A percentile compares a stretch with the other conserved stretches of the same genome.
Conservation (phyloP, 208 protist species). For the Trypanosoma grayi region DNA sequence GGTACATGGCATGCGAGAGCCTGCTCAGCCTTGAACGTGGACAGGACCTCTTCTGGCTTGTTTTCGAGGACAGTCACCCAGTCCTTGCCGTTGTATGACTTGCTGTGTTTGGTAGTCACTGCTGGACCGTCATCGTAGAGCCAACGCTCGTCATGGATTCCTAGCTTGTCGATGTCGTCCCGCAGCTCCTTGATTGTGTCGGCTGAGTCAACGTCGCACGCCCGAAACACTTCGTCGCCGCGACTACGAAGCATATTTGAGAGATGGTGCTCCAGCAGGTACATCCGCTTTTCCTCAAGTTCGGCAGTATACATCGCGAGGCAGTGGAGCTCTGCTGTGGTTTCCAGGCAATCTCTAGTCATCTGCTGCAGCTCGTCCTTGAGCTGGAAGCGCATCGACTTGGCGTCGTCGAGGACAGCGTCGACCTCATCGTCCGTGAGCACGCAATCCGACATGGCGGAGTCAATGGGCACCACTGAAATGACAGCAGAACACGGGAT, state of each 20-base stretch:
- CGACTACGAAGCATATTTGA: constrained; percentile 22
- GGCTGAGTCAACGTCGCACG: background rate
- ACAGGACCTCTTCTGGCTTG: constrained; percentile 36
- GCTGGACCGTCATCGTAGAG: constrained; percentile 22
- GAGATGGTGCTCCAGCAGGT: constrained; percentile 46
- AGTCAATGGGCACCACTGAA: constrained; percentile 43
- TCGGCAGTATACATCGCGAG: constrained; percentile 50
- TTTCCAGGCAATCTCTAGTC: constrained; percentile 20
- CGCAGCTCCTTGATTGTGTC: constrained; percentile 28
- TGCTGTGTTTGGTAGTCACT: constrained; percentile 32
- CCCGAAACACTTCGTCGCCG: background rate
- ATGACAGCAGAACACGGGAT: constrained; percentile 58
- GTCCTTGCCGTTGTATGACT: constrained; percentile 29
- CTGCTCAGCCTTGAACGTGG: constrained; percentile 37
- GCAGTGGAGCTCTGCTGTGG: constrained; percentile 38
- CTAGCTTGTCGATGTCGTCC: constrained; percentile 31
- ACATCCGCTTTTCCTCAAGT: constrained; percentile 50
- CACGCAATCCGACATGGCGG: constrained; percentile 38
- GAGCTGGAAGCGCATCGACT: constrained; percentile 35
- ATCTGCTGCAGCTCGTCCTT: constrained; percentile 29
- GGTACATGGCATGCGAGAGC: constrained; percentile 39
- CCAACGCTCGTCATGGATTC: constrained; percentile 40
- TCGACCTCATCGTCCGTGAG: constrained; percentile 59
- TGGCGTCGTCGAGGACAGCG: constrained; percentile 24
- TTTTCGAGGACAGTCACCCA: constrained; percentile 33